Evolutionary conservation across 164 flowering plant species (phyloP), one percentile per base, ranked within the genome.

Genomic region (Vitis rotundifolia): DNA sequence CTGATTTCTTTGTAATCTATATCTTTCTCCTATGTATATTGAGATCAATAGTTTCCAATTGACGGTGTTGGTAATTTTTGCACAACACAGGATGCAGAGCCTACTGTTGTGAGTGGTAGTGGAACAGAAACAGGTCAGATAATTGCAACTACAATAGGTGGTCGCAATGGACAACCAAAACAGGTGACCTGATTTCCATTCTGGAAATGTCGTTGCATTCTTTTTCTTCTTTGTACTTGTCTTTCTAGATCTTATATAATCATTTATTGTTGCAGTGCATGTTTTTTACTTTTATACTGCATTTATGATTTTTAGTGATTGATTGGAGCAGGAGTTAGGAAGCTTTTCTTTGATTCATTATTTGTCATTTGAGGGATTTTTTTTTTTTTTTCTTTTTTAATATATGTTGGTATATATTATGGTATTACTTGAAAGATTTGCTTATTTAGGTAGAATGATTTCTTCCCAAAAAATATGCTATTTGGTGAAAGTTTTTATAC

Each of bases 81-180:
- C 26, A 47, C 22, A 9, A 3, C 31, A 37, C 76, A 93, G 97
- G 90, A 85, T 61, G 47, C 73, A 67, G 97, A 90, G 62, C 76
- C 91, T 3, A 60, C 91, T 64, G 71, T 88, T 75, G 83, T 93
- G 57, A 88, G 80, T 70, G 94, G 97, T 13, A 84, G 81, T 72
- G 98, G 91, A 61, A 84, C 95, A 50, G 98, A 91, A 78, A 75
- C 92, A 22, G 98, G 98, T 58, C 97, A 90, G 65, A 80, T 79
- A 37, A 91, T 90, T 71, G 62, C 84, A 67, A 89, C 90, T 47
- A 79, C 87, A 26, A 76, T 88, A n/a, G 92, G 89, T 68, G 97
- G 96, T 75, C 82, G 76, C 71, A 83, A 90, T 81, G 98, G 94
- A 64, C 87, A 88, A 67, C 91, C 86, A 29, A 90, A 89, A 55